Evolutionary conservation across 208 protist genomes (phyloP).

Genomic region (Crithidia bombi): DNA sequence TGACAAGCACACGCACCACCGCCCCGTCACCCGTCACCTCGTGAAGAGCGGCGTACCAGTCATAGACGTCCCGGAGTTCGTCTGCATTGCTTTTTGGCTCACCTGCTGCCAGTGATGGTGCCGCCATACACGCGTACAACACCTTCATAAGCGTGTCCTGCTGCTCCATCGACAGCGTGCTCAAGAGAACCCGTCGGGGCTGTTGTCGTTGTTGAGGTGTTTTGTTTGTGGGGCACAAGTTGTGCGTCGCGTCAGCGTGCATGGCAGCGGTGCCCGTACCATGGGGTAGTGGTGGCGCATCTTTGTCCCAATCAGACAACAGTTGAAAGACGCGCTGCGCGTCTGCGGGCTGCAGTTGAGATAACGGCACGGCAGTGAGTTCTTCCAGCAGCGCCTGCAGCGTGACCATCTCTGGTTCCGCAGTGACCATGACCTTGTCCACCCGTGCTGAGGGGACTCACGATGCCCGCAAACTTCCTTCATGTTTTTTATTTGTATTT

Average conservation of each 20-base stretch:
- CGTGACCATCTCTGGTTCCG: not conserved
- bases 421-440: not conserved
- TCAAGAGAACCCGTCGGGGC: not conserved
- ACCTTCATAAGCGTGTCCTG: slow-evolving; percentile 28
- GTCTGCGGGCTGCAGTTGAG: not conserved
- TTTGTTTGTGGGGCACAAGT: too few relatives aligned
- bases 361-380: not conserved
- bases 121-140: slow-evolving; percentile 24
- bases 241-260: too few relatives aligned
- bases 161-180: slow-evolving; percentile 7
- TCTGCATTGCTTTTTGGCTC: not conserved
- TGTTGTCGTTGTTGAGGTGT: too few relatives aligned
- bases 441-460: not conserved
- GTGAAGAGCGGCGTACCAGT: slow-evolving; percentile 20
- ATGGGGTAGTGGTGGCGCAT: too few relatives aligned
- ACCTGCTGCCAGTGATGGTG: too few relatives aligned
- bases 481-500: too few relatives aligned
- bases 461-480: too few relatives aligned
- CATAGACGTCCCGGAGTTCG: slow-evolving; percentile 9
- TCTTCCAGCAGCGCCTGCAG: slow-evolving; percentile 7
- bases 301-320: not conserved
- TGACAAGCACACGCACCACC: slow-evolving; percentile 18
- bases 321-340: not conserved
- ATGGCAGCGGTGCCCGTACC: too few relatives aligned
- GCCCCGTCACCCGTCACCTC: slow-evolving; percentile 22